phyloP scores from a whole-genome alignment of 495 filamentous ascomycete genomes.

The Pyrenula massariospora region DNA sequence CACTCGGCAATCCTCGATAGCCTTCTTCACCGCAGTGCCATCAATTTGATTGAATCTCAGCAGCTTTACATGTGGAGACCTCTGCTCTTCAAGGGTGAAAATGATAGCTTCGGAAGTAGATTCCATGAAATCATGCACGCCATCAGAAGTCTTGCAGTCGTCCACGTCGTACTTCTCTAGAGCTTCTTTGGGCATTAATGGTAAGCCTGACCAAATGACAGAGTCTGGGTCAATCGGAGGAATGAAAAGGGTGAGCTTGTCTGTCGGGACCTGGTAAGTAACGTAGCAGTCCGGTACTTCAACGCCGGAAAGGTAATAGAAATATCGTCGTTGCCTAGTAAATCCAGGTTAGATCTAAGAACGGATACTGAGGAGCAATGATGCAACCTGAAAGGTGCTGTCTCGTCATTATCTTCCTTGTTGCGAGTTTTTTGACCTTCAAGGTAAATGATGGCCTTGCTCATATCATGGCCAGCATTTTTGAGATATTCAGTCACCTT shows the following conservation, averaged over 20 bases:
- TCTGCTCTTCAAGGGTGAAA: constrained; percentile 60
- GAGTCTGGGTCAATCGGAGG: constrained; percentile 76
- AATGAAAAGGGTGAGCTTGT: constrained; percentile 79
- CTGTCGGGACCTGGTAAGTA: constrained; percentile 62
- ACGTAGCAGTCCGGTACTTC: constrained; percentile 69
- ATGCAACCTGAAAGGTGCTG: constrained; percentile 59
- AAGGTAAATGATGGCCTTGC: constrained; percentile 54
- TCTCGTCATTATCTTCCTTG: constrained; percentile 74
- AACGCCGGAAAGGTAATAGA: constrained; percentile 93
- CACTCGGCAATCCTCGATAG: constrained; percentile 67
- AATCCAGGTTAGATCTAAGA: constrained; percentile 1
- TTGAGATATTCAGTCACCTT: constrained; percentile 67
- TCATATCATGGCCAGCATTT: constrained; percentile 15
- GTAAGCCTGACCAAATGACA: constrained; percentile 94
- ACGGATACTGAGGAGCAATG: neutral
- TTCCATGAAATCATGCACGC: constrained; percentile 27
- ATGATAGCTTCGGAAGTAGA: constrained; percentile 59
- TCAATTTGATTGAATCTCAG: constrained; percentile 51
- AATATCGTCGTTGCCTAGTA: constrained; percentile 68
- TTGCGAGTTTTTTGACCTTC: constrained; percentile 70
- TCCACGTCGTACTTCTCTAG: constrained; percentile 73
- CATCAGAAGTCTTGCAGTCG: constrained; percentile 9
- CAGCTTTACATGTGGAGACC: constrained; percentile 53
- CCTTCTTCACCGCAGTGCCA: constrained; percentile 50
- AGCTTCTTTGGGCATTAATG: constrained; percentile 64